phyloP scores from a whole-genome alignment of 2,329 filamentous ascomycete genomes.

The Fusarium udum region DNA sequence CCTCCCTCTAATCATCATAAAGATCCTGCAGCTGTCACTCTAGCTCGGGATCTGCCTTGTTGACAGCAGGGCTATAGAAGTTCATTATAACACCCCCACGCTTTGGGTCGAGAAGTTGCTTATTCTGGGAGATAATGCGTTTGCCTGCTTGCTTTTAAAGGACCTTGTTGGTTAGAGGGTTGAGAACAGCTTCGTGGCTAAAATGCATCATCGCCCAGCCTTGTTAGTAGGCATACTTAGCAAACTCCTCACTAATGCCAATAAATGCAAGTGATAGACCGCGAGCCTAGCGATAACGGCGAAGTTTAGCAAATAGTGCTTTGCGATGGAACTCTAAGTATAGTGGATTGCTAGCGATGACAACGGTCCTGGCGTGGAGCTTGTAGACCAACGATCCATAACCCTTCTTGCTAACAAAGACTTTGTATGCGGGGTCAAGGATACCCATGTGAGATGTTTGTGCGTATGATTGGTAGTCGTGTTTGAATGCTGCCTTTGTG shows the following conservation, averaged over 20 bases:
- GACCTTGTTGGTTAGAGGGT: conserved; percentile 7
- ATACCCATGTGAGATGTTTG: conserved; percentile 21
- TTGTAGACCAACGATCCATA: conserved; percentile 4
- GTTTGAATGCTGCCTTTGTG: background rate
- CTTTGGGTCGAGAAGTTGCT: conserved; percentile 6
- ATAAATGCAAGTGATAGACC: conserved; percentile 1
- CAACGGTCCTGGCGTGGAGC: background rate
- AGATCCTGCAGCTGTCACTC: background rate
- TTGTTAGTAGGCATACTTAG: background rate
- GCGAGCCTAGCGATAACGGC: background rate
- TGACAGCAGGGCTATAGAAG: background rate
- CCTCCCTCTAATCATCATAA: conserved; percentile 10
- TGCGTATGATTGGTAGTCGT: background rate
- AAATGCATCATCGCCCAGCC: conserved; percentile 12
- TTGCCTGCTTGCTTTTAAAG: conserved; percentile 4
- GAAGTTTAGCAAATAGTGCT: background rate
- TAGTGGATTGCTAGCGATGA: conserved; percentile 5
- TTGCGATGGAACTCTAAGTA: background rate
- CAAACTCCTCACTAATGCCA: background rate
- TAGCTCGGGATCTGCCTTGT: background rate
- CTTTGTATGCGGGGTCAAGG: conserved; percentile 8
- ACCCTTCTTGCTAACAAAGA: background rate
- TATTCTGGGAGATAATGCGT: conserved; percentile 4
- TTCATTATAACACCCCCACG: background rate
- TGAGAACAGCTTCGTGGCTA: conserved; percentile 2